These are phyloP conservation scores for Cryphonectria japonica DNA, from an alignment of 2,329 filamentous ascomycete species.

Conservation along the genomic window DNA sequence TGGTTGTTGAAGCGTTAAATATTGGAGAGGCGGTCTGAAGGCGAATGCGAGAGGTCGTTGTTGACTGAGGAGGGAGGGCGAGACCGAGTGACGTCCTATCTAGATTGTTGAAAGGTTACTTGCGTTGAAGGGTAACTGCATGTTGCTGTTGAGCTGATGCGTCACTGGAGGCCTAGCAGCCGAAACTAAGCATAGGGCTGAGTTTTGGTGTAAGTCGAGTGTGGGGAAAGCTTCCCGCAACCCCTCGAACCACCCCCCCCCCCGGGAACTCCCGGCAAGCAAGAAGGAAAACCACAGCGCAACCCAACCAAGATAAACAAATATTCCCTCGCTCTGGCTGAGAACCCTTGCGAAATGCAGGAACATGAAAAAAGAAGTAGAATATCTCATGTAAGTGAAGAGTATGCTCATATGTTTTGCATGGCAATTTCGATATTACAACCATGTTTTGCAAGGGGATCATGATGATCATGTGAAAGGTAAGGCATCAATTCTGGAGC, in stretches of 20 bases:
- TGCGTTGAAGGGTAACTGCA: neutral
- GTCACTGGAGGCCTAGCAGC: conserved; percentile 25
- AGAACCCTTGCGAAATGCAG: neutral
- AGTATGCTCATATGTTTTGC: neutral
- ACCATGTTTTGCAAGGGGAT: neutral
- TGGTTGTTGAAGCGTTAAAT: neutral
- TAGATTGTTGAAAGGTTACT: neutral
- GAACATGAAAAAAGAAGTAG: too few relatives aligned
- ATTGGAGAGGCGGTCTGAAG: neutral
- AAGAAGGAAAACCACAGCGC: neutral
- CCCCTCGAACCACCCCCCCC: neutral
- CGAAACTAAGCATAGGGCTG: conserved; percentile 24
- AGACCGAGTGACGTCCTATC: neutral
- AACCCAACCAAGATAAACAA: too few relatives aligned
- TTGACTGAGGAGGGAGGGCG: neutral
- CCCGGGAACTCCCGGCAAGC: too few relatives aligned
- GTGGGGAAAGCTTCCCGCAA: conserved; percentile 17
- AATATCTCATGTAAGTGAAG: neutral
- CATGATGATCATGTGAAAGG: neutral
- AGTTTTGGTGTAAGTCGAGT: conserved; percentile 5
- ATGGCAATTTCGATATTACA: neutral
- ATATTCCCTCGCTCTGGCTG: too few relatives aligned
- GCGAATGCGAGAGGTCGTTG: neutral
- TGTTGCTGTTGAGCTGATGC: conserved; percentile 9
- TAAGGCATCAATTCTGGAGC: too few relatives aligned